Evolutionary conservation across 768 basidiomycete genomes (phyloP).

Genomic region (Trametes punicea): DNA sequence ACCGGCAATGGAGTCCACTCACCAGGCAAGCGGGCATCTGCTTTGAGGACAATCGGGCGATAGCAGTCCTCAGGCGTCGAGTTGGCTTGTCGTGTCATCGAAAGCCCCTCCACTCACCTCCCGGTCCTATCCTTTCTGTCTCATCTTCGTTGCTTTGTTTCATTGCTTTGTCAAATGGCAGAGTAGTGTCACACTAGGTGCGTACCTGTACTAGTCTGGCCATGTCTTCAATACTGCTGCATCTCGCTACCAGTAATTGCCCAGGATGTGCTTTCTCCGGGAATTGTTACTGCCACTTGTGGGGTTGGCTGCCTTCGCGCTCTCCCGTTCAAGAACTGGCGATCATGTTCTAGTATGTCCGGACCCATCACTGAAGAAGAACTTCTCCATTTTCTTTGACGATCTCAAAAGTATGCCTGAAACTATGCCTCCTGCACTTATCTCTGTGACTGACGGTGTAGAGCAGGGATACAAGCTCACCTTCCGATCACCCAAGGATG

Average conservation of each 20-base stretch:
- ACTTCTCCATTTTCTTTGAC: conserved; percentile 82
- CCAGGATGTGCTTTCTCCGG: conserved; percentile 18
- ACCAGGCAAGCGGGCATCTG: too few relatives aligned
- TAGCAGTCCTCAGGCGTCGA: conserved; percentile 13
- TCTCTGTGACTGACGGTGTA: conserved; percentile 29
- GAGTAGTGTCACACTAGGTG: too few relatives aligned
- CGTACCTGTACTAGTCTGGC: not conserved
- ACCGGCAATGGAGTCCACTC: too few relatives aligned
- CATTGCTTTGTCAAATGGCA: too few relatives aligned
- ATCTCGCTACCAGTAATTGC: not conserved
- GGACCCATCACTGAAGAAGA: conserved; percentile 62
- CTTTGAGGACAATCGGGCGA: too few relatives aligned
- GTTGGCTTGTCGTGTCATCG: conserved; percentile 15
- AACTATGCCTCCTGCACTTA: not conserved
- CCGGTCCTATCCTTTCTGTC: not conserved
- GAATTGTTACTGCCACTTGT: conserved; percentile 15
- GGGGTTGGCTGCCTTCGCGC: conserved; percentile 12
- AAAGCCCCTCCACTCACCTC: not conserved
- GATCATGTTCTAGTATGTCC: conserved; percentile 82
- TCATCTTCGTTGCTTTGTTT: not conserved
- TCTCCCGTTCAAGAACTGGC: conserved; percentile 62
- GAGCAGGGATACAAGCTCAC: conserved; percentile 84
- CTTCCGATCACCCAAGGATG: conserved; percentile 80
- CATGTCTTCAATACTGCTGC: not conserved
- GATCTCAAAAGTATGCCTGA: conserved; percentile 61